These are phyloP conservation scores for Tripterygium wilfordii DNA, from an alignment of 177 flowering plant genomes.

Conservation along the genomic window DNA sequence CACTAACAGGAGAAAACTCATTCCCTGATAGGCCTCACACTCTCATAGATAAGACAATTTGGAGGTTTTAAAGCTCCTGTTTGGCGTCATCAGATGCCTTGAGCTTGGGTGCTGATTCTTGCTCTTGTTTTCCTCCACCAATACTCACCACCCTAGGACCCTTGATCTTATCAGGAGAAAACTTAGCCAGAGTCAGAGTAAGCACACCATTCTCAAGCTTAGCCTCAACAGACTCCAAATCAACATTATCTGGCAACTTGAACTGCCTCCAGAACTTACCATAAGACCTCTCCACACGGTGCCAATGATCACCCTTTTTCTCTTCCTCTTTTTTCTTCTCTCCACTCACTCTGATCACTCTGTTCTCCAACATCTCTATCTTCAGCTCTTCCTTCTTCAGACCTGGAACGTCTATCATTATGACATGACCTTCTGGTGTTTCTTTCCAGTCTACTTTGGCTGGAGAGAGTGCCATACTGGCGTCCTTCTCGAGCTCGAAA, in stretches of 20 bases:
- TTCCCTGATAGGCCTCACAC: too few species aligned
- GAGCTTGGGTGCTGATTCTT: slow-evolving; percentile 13
- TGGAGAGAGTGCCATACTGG: slow-evolving; percentile 13
- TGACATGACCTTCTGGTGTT: slow-evolving; percentile 38
- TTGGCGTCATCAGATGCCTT: background rate
- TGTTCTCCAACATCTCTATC: slow-evolving; percentile 46
- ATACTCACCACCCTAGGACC: slow-evolving; percentile 37
- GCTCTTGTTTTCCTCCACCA: slow-evolving; percentile 13
- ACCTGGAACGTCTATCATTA: slow-evolving; percentile 50
- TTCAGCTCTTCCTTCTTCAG: slow-evolving; percentile 50
- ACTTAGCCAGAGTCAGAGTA: slow-evolving; percentile 35
- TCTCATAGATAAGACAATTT: too few species aligned
- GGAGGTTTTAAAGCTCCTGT: slow-evolving; percentile 8
- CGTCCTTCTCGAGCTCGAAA: slow-evolving; percentile 22
- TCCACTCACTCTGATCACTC: slow-evolving; percentile 50
- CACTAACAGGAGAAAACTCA: too few species aligned
- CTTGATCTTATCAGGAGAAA: slow-evolving; percentile 36
- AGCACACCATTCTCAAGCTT: slow-evolving; percentile 54
- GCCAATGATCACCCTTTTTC: slow-evolving; percentile 54
- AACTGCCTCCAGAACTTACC: slow-evolving; percentile 65
- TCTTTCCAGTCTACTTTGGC: slow-evolving; percentile 54
- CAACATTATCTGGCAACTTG: slow-evolving; percentile 47
- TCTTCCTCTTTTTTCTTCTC: slow-evolving; percentile 50
- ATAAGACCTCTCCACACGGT: slow-evolving; percentile 38
- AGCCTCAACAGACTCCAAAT: slow-evolving; percentile 44